Percentiles rank a stretch among this genome's conserved stretches.
Evolutionary conservation across 2,329 filamentous ascomycete species (phyloP).

Genomic region (Lasiodiplodia sp.): DNA sequence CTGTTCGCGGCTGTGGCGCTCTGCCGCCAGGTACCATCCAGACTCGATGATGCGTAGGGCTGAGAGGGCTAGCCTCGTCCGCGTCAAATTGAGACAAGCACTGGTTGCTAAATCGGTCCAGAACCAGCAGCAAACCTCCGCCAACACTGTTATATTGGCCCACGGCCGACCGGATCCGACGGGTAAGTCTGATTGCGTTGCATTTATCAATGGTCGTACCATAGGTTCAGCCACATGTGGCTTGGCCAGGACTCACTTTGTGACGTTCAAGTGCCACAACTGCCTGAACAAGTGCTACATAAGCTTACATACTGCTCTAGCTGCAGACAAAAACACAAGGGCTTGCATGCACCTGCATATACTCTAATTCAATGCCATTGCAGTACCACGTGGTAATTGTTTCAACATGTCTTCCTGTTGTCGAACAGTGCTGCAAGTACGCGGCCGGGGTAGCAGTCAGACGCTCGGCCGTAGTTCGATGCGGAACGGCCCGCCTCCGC

Average conservation of each 20-base stretch:
- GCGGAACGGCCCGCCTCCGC: not conserved
- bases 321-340: not conserved
- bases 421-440: not conserved
- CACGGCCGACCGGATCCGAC: too few species aligned
- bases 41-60: conserved; percentile 7
- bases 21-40: conserved; percentile 10
- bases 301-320: conserved; percentile 1
- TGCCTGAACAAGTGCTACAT: not conserved
- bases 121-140: not conserved
- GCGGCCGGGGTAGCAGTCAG: not conserved
- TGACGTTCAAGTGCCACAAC: not conserved
- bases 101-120: not conserved
- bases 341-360: conserved; percentile 2
- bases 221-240: not conserved
- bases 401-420: too few species aligned
- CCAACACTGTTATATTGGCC: not conserved
- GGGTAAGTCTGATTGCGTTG: not conserved
- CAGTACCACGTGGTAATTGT: not conserved
- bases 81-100: not conserved
- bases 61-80: not conserved
- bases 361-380: conserved; percentile 10
- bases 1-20: conserved; percentile 2
- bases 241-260: not conserved
- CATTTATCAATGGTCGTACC: not conserved
- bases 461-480: not conserved